phyloP scores from a whole-genome alignment of 1,284 basidiomycete genomes.

The Apiotrichum porosum region DNA sequence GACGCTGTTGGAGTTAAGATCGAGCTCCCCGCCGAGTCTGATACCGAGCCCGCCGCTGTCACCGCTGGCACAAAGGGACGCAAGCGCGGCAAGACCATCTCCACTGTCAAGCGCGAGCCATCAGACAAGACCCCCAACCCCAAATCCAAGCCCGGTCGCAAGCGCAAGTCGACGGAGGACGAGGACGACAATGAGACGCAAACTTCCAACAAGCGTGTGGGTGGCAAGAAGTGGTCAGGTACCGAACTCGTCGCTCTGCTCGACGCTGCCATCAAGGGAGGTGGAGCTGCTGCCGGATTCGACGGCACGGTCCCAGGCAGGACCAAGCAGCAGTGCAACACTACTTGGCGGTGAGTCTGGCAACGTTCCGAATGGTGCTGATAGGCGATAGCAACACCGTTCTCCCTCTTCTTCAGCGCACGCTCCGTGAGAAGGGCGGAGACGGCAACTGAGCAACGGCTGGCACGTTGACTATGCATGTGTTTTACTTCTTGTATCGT shows the following conservation, averaged over 20 bases:
- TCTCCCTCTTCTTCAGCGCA: not conserved
- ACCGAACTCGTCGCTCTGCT: no score
- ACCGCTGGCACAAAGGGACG: no score
- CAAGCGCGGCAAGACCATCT: no score
- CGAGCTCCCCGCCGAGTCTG: not conserved
- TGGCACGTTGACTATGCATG: no score
- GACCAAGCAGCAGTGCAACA: not conserved
- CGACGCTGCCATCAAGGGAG: not conserved
- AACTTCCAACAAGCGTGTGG: not conserved
- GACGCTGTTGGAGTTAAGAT: no score
- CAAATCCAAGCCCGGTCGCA: not conserved
- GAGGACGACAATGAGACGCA: not conserved
- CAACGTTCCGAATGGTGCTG: not conserved
- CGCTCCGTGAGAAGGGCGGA: not conserved
- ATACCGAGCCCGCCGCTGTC: no score
- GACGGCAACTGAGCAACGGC: no score
- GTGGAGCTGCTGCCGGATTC: not conserved
- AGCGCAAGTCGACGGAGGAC: not conserved
- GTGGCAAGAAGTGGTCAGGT: not conserved
- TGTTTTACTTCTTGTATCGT: no score
- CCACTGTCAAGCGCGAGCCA: no score
- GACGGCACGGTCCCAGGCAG: not conserved
- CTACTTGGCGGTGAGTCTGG: no score
- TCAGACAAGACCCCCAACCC: no score
- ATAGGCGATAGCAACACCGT: not conserved